Base-by-base conservation (phyloP, 495 filamentous ascomycete genomes). In the Aspergillus ostianus region DNA sequence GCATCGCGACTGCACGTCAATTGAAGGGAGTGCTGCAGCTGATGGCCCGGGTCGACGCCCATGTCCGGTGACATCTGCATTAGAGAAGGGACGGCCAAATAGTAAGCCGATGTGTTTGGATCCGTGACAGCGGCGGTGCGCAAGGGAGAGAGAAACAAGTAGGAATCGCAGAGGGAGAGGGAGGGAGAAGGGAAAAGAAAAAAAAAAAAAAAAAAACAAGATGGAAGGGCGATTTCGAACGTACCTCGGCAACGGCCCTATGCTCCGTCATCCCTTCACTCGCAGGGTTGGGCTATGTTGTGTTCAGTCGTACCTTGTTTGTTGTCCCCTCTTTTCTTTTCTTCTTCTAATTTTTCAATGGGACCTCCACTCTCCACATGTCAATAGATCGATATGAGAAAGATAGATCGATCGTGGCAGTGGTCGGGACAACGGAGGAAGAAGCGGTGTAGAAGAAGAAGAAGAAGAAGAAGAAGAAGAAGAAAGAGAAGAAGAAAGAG, bases 11-110 rank as follows among this genome's bases (percentile, higher is more conserved):
- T 55, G 51, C 59, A 60, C 18, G 51, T 55, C 45, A 61, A 61
- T 56, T 65, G 59, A 26, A 72, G 70, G 6, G 62, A 54, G 48
- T 59, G 60, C 41, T 69, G 64, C 10, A 72, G 59, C 32, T 70
- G 64, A 46, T 52, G 66, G 51, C 64, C 56, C 41, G 70, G 47
- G 45, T 62, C 59, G 47, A 59, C 27, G 44, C 60, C 60, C 51
- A 56, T 46, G 23, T 53, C 51, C 57, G 52, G 55, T 49, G 32
- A 36, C 56, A 62, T 63, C 61, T 53, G 56, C 23, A 13, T 27
- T 49, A 58, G 44, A 27, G 21, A 18, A 20, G 13, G n/a, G 27
- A 18, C 6, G 7, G 1, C 8, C 15, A 30, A 52, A 30, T 26
- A 1, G 50, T 52, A 26, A 30, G 50, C 26, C n/a, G 29, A 29